Conservation (phyloP, 75 land plant genomes). For the Azolla pinnata region DNA sequence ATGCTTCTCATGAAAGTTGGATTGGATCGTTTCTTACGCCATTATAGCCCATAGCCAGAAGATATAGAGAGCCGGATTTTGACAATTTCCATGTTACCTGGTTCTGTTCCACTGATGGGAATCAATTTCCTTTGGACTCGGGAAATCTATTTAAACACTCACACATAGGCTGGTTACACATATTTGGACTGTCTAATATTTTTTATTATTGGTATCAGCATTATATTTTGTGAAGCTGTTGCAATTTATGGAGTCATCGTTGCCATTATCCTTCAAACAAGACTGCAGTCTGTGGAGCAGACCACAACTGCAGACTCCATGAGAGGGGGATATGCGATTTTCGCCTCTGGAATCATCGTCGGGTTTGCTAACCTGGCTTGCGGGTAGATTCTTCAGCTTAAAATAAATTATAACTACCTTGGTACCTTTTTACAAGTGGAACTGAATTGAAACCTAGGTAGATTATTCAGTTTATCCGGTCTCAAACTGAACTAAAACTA, state of each 20-base stretch:
- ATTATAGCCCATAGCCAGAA: not conserved
- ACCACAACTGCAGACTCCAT: constrained; percentile 64
- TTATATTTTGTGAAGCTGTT: constrained; percentile 67
- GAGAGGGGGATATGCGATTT: constrained; percentile 91
- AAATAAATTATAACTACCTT: too few relatives aligned
- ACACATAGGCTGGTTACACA: not conserved
- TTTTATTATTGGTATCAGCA: too few relatives aligned
- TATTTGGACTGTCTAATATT: constrained; percentile 7
- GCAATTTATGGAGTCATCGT: constrained; percentile 98
- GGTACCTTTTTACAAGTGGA: not conserved
- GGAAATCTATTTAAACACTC: not conserved
- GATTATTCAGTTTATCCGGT: too few relatives aligned
- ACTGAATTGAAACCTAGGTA: too few relatives aligned
- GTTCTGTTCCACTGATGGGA: too few relatives aligned
- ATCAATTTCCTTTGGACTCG: too few relatives aligned
- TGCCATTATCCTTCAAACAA: constrained; percentile 95
- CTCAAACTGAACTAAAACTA: too few relatives aligned
- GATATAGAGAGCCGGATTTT: too few relatives aligned
- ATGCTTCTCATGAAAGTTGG: too few relatives aligned
- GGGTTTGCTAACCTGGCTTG: constrained; percentile 96
- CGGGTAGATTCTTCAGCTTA: too few relatives aligned
- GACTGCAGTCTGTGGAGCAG: constrained; percentile 68
- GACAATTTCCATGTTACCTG: too few relatives aligned
- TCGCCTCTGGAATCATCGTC: constrained; percentile 94
- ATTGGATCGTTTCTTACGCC: too few relatives aligned